Evolutionary conservation across 768 basidiomycete species (phyloP).

Genomic region (Mycena rosella): DNA sequence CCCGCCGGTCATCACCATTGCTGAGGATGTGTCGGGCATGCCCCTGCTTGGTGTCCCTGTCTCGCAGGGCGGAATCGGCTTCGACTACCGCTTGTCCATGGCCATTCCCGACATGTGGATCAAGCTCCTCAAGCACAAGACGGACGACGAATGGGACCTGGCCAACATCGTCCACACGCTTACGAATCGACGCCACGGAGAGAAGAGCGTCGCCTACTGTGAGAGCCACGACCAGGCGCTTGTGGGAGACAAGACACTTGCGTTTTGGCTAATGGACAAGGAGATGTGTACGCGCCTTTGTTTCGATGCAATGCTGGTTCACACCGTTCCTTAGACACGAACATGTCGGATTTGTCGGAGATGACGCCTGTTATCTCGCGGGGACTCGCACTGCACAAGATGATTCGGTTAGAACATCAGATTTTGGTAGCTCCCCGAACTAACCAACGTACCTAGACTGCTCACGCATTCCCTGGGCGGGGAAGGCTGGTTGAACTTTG

Average conservation of each 20-base stretch:
- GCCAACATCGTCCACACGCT: constrained; percentile 89
- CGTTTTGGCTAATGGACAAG: constrained; percentile 99
- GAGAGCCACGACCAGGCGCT: constrained; percentile 99
- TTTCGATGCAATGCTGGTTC: constrained; percentile 6
- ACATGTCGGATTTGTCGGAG: constrained; percentile 91
- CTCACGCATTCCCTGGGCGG: constrained; percentile 94
- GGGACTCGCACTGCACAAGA: constrained; percentile 94
- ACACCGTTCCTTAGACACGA: constrained; percentile 69
- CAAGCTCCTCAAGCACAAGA: constrained; percentile 94
- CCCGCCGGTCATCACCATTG: constrained; percentile 89
- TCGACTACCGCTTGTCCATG: constrained; percentile 99
- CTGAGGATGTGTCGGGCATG: constrained; percentile 99
- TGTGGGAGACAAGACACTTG: constrained; percentile 98
- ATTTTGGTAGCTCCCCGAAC: background rate
- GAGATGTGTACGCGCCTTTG: constrained; percentile 88
- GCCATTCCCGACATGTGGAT: constrained; percentile 99
- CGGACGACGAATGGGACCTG: constrained; percentile 91
- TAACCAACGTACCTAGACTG: constrained; percentile 64
- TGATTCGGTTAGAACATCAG: constrained; percentile 81
- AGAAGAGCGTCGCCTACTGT: constrained; percentile 93
- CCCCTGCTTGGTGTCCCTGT: constrained; percentile 90
- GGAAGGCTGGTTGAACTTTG: constrained; percentile 98
- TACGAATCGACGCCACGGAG: constrained; percentile 88
- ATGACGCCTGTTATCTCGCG: constrained; percentile 90
- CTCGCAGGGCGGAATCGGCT: constrained; percentile 89